Evolutionary conservation across 2,329 filamentous ascomycete genomes (phyloP), one percentile per base, ranked within the genome.

Genomic region (Ophiostoma montium): DNA sequence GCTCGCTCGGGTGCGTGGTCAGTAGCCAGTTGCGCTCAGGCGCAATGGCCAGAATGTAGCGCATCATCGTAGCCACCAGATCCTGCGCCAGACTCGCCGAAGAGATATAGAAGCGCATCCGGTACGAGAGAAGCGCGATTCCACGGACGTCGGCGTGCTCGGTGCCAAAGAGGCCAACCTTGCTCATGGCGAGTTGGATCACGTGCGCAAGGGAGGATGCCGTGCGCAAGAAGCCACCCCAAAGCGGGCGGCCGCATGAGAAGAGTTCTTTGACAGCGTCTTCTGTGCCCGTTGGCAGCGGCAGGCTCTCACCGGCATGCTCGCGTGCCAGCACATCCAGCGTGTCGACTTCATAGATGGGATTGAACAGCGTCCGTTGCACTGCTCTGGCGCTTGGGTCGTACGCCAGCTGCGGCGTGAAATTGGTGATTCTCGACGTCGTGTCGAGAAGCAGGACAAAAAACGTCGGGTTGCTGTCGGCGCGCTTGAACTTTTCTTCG

Each of bases 51-150:
- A 49, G 19, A 3, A 49, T 5, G 27, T 44, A 49, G 15, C 47
- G 19, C 39, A 49, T 36, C 3, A 23, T 31, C 3, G 47, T 30
- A 12, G 47, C 47, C n/a, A 49, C 47, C 39, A 49, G 30, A 5
- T n/a, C 46, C 16, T 49, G 39, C 10, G 47, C 47, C 21, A 49
- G 19, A 12, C 21, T 21, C 13, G 47, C 21, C 16, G 39, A 44
- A 7, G 32, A 49, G 3, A 49, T 32, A 41, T 49, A 49, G 13
- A 49, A 49, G 13, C 44, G 36, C 47, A 49, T 49, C 11, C 47
- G 21, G 33, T 44, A 49, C 12, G 39, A 32, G 23, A 27, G 23
- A 5, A 27, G 5, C 23, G 23, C 23, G 23, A 27, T 27, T 4
- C 23, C 23, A 27, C 23, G 23, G 23, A 27, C 23, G 23, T 27